A percentile compares a stretch with the other conserved stretches of the same genome.
phyloP scores from a whole-genome alignment of 1,139 yeast genomes.

The Candida neerlandica region DNA sequence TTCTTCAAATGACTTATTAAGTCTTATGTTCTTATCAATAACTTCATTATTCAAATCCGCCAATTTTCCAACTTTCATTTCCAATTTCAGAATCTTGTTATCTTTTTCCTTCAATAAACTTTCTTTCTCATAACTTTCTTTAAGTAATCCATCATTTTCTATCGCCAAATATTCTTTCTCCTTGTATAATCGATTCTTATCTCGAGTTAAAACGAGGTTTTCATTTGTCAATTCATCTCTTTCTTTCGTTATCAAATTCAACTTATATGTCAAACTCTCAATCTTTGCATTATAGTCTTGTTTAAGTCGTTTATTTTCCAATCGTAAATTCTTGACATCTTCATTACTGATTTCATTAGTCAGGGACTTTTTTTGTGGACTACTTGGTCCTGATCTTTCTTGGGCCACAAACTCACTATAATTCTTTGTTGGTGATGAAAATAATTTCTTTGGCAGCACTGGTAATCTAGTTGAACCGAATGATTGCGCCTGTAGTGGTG shows the following conservation, averaged over 20 bases:
- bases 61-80: not conserved
- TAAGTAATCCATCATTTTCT: not conserved
- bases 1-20: not conserved
- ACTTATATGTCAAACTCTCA: not conserved
- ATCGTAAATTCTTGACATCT: not conserved
- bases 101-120: not conserved
- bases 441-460: slow-evolving; percentile 5
- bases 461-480: not conserved
- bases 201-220: not conserved
- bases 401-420: slow-evolving; percentile 6
- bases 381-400: slow-evolving; percentile 8
- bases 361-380: slow-evolving; percentile 3
- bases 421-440: slow-evolving; percentile 9
- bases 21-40: not conserved
- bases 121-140: not conserved
- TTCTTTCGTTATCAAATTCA: slow-evolving; percentile 1
- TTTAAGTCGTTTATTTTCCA: slow-evolving; percentile 1
- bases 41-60: not conserved
- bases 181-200: not conserved
- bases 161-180: not conserved
- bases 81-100: not conserved
- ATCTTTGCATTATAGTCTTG: not conserved
- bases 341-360: not conserved
- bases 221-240: not conserved
- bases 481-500: not conserved